A percentile compares a stretch with the other conserved stretches of the same genome.
These are phyloP conservation scores for Apiospora aurea DNA, from an alignment of 2,329 filamentous ascomycete species.

Conservation along the genomic window DNA sequence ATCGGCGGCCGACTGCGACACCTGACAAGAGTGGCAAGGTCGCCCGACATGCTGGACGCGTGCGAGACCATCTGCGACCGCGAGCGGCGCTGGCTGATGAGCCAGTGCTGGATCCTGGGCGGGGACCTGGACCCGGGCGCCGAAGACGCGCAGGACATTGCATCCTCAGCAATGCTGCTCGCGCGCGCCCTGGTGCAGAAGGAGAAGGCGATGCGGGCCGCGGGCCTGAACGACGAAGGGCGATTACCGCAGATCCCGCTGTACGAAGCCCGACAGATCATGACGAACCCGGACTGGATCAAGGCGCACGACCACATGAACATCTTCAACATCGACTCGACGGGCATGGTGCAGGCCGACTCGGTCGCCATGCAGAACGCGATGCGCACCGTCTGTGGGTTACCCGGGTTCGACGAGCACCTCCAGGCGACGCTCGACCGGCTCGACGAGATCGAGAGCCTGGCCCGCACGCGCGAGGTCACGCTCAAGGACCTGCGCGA, in stretches of 20 bases:
- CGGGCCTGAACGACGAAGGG: slow-evolving; percentile 40
- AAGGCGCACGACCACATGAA: slow-evolving; percentile 63
- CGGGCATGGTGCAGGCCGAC: slow-evolving; percentile 62
- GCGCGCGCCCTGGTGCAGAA: slow-evolving; percentile 62
- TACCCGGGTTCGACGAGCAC: slow-evolving; percentile 59
- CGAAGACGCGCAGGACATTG: slow-evolving; percentile 68
- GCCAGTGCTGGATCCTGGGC: slow-evolving; percentile 78
- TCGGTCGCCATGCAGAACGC: slow-evolving; percentile 65
- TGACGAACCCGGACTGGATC: slow-evolving; percentile 65
- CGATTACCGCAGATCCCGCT: slow-evolving; percentile 36
- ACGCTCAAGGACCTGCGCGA: slow-evolving; percentile 55
- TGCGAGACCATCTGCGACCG: slow-evolving; percentile 66
- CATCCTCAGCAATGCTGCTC: slow-evolving; percentile 63
- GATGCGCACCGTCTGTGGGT: slow-evolving; percentile 58
- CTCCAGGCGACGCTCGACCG: slow-evolving; percentile 59
- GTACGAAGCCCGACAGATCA: slow-evolving; percentile 56
- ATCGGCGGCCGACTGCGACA: slow-evolving; percentile 62
- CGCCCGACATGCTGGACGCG: slow-evolving; percentile 56
- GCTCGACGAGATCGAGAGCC: slow-evolving; percentile 59
- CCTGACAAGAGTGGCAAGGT: slow-evolving; percentile 60
- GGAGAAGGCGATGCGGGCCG: slow-evolving; percentile 45
- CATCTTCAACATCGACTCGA: slow-evolving; percentile 63
- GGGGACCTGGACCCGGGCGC: slow-evolving; percentile 73
- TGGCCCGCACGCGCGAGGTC: slow-evolving; percentile 62
- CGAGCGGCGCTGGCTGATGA: slow-evolving; percentile 80